phyloP scores from a whole-genome alignment of 1,284 basidiomycete species.

The Cryptococcus amylolentus region DNA sequence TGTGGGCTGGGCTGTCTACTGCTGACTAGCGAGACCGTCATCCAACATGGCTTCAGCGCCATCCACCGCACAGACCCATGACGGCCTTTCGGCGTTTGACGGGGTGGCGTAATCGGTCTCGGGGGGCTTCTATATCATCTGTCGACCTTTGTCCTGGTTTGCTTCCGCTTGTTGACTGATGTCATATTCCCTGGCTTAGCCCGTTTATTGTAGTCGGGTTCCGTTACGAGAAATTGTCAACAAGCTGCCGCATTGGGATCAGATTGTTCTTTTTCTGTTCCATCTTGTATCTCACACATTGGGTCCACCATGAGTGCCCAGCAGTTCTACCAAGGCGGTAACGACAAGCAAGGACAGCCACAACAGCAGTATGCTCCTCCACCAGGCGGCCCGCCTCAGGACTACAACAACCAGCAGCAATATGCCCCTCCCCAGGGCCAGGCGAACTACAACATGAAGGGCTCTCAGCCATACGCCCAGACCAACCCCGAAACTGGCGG shows the following conservation, averaged over 20 bases:
- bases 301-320: slow-evolving; percentile 28
- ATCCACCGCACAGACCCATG: too few relatives aligned
- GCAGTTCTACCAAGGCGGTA: slow-evolving; percentile 23
- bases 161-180: not conserved
- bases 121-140: too few relatives aligned
- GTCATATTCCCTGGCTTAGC: not conserved
- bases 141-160: not conserved
- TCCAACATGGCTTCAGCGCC: not conserved
- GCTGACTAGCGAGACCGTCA: not conserved
- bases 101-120: too few relatives aligned
- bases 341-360: slow-evolving; percentile 5
- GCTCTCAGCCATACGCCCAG: slow-evolving; percentile 44
- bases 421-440: slow-evolving; percentile 8
- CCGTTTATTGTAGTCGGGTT: not conserved
- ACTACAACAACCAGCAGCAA: slow-evolving; percentile 8
- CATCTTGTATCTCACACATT: not conserved
- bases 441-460: slow-evolving; percentile 31
- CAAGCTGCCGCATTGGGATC: not conserved
- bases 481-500: slow-evolving; percentile 7
- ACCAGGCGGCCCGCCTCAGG: slow-evolving; percentile 14
- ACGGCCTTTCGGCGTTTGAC: not conserved
- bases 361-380: slow-evolving; percentile 7
- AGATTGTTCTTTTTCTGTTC: not conserved
- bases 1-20: not conserved
- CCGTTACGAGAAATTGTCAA: not conserved